Evolutionary conservation across 2,329 filamentous ascomycete genomes (phyloP), one percentile per base, ranked within the genome.

Genomic region (Coniochaeta pulveracea): DNA sequence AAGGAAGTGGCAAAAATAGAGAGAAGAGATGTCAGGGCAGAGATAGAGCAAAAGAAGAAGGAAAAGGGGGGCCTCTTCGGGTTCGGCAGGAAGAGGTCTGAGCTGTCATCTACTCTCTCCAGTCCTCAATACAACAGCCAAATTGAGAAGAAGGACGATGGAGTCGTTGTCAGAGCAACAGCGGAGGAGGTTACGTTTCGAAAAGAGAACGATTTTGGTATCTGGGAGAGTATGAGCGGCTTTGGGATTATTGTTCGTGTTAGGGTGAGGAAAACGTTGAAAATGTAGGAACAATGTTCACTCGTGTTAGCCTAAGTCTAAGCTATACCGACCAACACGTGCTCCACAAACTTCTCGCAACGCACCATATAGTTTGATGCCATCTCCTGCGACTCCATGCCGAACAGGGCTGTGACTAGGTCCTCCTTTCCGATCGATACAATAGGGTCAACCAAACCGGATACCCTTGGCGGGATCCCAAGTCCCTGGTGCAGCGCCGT

Each of bases 401-500:
- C n/a, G n/a, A n/a, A n/a, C n/a, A n/a, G n/a, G n/a, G n/a, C n/a
- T n/a, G n/a, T n/a, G n/a, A n/a, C n/a, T n/a, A 24, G 22, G n/a
- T 24, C 22, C n/a, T n/a, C 22, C 22, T 24, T n/a, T 24, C 9
- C 22, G 22, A 24, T n/a, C 25, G 2, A 25, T 8, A 32, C 26
- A 25, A n/a, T n/a, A n/a, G n/a, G n/a, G n/a, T n/a, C n/a, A n/a
- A 1, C 63, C 63, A 54, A 77, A 77, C 34, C 66, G 63, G 41
- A 80, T 67, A 3, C 72, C 73, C 24, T 63, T 59, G 26, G 52
- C 65, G 2, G 72, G 69, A 43, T 78, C 72, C 75, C 76, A 80
- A 1, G 63, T 68, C 22, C 66, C 63, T 14, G 52, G 46, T 2
- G 47, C 48, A 3, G 46, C 39, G 3, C 34, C 38, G 14, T 34